Conservation (phyloP, 345 rosid species). For the Eucalyptus guilfoylei region DNA sequence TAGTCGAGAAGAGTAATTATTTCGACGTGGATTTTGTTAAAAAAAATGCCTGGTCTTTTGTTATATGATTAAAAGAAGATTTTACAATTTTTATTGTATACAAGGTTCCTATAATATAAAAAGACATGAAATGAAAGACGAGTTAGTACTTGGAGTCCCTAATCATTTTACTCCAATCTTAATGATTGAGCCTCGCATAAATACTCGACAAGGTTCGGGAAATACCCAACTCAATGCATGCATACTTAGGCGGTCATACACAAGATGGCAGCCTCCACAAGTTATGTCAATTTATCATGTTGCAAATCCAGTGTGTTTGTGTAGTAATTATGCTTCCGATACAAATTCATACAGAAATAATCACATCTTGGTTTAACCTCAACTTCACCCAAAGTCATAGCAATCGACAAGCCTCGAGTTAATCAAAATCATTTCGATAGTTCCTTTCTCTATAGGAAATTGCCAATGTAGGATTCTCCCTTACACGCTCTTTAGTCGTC, state of each 20-base stretch:
- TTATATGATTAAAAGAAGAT: not conserved
- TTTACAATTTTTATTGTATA: not conserved
- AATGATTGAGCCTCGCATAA: not conserved
- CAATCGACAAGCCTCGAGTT: fast-evolving
- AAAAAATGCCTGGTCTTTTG: not conserved
- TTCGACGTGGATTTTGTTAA: not conserved
- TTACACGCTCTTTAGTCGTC: not conserved
- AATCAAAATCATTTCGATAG: not conserved
- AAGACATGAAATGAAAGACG: not conserved
- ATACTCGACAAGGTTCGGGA: not conserved
- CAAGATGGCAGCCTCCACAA: not conserved
- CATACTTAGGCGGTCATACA: not conserved
- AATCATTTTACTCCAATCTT: not conserved
- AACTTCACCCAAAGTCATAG: not conserved
- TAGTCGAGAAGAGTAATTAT: not conserved
- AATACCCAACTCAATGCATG: not conserved
- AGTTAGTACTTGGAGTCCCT: not conserved
- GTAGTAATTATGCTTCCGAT: fast-evolving
- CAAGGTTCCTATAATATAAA: not conserved
- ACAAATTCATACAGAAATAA: not conserved
- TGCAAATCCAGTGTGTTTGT: fast-evolving
- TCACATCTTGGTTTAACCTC: fast-evolving
- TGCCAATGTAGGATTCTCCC: not conserved
- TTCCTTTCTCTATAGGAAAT: not conserved
- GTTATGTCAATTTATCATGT: fast-evolving